These are phyloP conservation scores for Talaromyces borbonicus DNA, from an alignment of 495 filamentous ascomycete genomes.

Conservation along the genomic window DNA sequence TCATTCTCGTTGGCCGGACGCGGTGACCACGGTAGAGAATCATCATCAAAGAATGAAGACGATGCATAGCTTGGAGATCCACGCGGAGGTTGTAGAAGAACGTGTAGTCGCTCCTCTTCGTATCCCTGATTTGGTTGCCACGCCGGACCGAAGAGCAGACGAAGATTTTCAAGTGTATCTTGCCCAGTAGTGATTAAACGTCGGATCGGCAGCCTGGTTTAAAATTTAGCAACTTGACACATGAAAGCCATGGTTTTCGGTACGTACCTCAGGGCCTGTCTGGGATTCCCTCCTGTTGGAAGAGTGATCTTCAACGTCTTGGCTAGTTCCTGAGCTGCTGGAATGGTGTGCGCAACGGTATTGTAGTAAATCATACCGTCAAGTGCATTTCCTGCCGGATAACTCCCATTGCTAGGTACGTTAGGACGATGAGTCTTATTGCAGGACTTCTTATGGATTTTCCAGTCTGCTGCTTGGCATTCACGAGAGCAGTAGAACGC, in stretches of 20 bases:
- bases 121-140: not conserved
- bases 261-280: not conserved
- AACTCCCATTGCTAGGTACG: not conserved
- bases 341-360: not conserved
- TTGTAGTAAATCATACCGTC: not conserved
- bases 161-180: not conserved
- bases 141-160: not conserved
- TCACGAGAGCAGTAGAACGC: conserved; percentile 34
- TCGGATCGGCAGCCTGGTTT: not conserved
- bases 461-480: conserved; percentile 37
- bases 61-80: not conserved
- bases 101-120: not conserved
- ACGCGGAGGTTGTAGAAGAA: not conserved
- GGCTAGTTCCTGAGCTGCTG: not conserved
- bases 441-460: conserved; percentile 29
- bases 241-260: not conserved
- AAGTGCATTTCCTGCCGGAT: not conserved
- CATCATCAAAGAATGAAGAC: not conserved
- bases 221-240: not conserved
- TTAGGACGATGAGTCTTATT: conserved; percentile 2
- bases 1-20: not conserved
- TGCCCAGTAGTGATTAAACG: not conserved
- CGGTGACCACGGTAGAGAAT: not conserved
- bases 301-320: not conserved
- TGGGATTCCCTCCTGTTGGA: not conserved